Conservation (phyloP, 495 filamentous ascomycete species). For the Paragyromitra xinjiangensis region DNA sequence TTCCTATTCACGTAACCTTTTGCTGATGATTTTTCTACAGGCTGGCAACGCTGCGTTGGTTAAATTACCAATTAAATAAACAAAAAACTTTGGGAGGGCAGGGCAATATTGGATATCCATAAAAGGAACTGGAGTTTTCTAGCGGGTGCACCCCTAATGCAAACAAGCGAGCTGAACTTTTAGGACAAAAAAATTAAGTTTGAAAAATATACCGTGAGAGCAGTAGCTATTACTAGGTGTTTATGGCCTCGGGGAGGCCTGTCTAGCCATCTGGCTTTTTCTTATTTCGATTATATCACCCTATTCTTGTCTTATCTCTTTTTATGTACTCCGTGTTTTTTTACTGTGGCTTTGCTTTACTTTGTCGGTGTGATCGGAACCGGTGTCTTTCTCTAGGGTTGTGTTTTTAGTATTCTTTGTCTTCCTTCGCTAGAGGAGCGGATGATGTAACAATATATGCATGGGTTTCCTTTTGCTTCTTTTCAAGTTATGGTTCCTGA, state of each 20-base stretch:
- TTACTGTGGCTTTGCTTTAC: not conserved
- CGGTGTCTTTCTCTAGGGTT: constrained; percentile 31
- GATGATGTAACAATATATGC: constrained; percentile 37
- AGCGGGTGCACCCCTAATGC: not conserved
- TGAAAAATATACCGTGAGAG: not conserved
- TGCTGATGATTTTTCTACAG: constrained; percentile 9
- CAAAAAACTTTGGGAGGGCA: constrained; percentile 4
- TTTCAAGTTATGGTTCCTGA: too few species aligned
- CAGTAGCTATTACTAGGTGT: not conserved
- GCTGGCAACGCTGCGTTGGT: constrained; percentile 39
- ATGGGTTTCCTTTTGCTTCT: constrained; percentile 14
- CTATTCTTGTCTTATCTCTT: not conserved
- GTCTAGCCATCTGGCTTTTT: constrained; percentile 19
- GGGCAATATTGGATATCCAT: constrained; percentile 20
- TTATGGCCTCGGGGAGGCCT: constrained; percentile 21
- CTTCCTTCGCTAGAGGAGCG: constrained; percentile 2
- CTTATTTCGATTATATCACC: constrained; percentile 14
- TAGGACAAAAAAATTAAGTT: not conserved
- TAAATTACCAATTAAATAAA: constrained; percentile 20
- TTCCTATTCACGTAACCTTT: not conserved
- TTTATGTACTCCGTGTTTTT: constrained; percentile 16
- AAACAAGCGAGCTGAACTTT: not conserved
- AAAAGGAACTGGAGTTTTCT: constrained; percentile 14
- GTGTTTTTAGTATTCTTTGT: constrained; percentile 11
- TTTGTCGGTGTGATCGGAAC: not conserved